Evolutionary conservation across 108 stramenopile species (phyloP).

Genomic region (Conticribra guillardii): DNA sequence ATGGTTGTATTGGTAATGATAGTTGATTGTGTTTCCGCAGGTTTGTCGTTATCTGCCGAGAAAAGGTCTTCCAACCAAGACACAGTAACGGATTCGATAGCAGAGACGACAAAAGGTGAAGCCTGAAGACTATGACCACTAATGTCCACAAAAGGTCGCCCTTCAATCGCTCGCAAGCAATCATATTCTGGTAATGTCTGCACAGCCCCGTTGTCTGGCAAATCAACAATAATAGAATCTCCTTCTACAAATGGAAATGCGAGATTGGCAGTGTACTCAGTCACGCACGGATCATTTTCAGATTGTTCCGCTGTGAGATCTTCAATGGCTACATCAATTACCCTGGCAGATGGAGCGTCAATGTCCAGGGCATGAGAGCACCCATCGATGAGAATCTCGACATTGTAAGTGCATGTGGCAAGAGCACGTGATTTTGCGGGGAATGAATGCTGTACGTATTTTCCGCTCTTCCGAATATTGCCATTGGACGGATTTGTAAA

Average conservation of each 20-base stretch:
- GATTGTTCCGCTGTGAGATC: conserved; percentile 15
- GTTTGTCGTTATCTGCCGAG: neutral
- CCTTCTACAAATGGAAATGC: conserved; percentile 15
- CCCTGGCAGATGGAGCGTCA: conserved; percentile 37
- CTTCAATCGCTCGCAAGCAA: conserved; percentile 43
- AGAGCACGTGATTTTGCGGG: conserved; percentile 6
- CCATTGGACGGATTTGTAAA: neutral
- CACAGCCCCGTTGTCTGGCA: conserved; percentile 20
- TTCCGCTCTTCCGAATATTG: conserved; percentile 10
- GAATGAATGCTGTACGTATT: neutral
- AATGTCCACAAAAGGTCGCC: conserved; percentile 59
- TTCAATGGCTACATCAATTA: conserved; percentile 23
- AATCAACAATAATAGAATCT: neutral
- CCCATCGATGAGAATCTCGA: conserved; percentile 46
- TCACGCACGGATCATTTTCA: conserved; percentile 12
- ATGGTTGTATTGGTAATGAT: conserved; percentile 10
- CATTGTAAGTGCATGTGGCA: conserved; percentile 45
- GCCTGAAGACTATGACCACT: conserved; percentile 46
- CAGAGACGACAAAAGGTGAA: conserved; percentile 15
- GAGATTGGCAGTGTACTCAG: conserved; percentile 24
- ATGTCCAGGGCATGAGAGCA: conserved; percentile 30
- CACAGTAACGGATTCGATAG: neutral
- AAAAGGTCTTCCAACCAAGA: conserved; percentile 25
- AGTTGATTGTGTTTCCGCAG: neutral
- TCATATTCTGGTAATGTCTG: conserved; percentile 7